Percentiles rank a stretch among this genome's conserved stretches.
These are phyloP conservation scores for Phalaenopsis hybrid DNA, from an alignment of 116 monocot species.

Conservation along the genomic window DNA sequence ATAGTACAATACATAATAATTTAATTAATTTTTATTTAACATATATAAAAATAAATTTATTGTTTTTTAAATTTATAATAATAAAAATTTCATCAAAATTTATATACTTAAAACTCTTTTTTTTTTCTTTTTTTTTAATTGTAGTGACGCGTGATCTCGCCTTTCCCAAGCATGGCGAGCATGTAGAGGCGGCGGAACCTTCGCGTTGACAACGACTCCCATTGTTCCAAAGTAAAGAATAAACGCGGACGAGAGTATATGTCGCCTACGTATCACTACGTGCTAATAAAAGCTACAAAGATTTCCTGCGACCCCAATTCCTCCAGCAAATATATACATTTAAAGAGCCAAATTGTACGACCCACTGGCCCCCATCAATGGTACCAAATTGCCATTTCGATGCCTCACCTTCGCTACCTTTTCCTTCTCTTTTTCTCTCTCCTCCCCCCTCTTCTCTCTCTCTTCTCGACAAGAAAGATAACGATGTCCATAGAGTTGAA, in stretches of 20 bases:
- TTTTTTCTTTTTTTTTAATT: too few species aligned
- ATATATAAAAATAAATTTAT: too few species aligned
- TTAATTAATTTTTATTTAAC: too few species aligned
- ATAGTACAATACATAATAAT: too few species aligned
- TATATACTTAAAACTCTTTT: too few species aligned
- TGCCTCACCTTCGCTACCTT: not conserved
- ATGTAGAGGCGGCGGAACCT: too few species aligned
- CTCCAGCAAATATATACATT: conserved; percentile 3
- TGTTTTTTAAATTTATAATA: too few species aligned
- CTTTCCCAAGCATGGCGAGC: too few species aligned
- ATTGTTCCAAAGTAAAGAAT: not conserved
- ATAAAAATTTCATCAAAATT: too few species aligned
- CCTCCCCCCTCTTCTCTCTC: not conserved
- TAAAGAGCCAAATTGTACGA: not conserved
- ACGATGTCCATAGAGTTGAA: conserved; percentile 11
- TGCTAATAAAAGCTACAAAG: not conserved
- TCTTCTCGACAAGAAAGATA: conserved; percentile 2
- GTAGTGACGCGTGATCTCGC: too few species aligned
- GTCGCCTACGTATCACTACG: not conserved
- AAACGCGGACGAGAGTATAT: not conserved
- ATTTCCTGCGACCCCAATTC: not conserved
- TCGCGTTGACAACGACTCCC: not conserved
- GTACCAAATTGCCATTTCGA: conserved; percentile 6
- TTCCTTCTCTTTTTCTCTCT: not conserved
- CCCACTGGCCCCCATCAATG: not conserved